Evolutionary conservation across 2,329 filamentous ascomycete genomes (phyloP).

Genomic region (Sclerotinia sclerotiorum): DNA sequence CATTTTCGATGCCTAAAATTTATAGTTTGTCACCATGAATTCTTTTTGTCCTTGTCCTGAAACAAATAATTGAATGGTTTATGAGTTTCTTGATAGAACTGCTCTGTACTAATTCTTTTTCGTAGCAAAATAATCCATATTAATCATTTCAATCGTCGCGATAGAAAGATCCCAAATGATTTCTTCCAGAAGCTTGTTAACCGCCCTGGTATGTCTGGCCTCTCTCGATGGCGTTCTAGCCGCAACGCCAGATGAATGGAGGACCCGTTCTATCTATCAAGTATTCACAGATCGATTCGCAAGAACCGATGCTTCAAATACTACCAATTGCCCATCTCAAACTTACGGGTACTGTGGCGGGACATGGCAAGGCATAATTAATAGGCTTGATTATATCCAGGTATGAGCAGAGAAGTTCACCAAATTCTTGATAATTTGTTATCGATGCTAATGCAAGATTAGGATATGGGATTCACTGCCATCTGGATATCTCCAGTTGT

Average conservation of each 20-base stretch:
- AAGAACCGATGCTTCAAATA: constrained; percentile 42
- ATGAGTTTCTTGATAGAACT: neutral
- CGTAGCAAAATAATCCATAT: neutral
- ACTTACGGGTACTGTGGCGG: constrained; percentile 49
- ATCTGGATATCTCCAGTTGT: constrained; percentile 50
- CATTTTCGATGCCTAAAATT: neutral
- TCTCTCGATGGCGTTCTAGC: neutral
- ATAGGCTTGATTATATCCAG: constrained; percentile 47
- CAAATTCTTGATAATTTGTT: neutral
- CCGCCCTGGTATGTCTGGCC: neutral
- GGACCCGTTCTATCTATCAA: constrained; percentile 19
- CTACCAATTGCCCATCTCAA: constrained; percentile 31
- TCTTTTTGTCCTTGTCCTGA: neutral
- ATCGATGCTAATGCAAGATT: constrained; percentile 40
- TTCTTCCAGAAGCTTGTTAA: neutral
- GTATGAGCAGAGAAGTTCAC: neutral
- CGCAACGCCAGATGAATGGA: constrained; percentile 16
- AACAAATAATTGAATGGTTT: no score
- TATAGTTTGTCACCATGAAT: neutral
- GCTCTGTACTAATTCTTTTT: no score
- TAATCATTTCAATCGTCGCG: neutral
- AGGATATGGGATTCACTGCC: constrained; percentile 24
- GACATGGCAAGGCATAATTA: constrained; percentile 45
- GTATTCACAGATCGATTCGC: constrained; percentile 43
- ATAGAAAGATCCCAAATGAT: neutral